phyloP scores from a whole-genome alignment of 2,329 filamentous ascomycete genomes.

The Alternaria brassicicola region DNA sequence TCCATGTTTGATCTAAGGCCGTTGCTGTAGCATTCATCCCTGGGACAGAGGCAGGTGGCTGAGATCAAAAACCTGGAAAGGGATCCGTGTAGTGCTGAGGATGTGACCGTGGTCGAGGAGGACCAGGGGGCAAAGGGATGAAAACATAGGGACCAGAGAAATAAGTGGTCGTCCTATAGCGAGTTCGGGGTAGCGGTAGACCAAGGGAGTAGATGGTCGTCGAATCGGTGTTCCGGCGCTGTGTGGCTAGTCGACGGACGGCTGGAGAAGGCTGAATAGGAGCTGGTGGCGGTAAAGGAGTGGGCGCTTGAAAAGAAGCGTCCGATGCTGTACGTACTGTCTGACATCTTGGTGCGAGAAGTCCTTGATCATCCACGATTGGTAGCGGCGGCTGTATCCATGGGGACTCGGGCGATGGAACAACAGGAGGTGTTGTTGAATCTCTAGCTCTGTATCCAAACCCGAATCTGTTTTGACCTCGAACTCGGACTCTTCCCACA shows the following conservation, averaged over 20 bases:
- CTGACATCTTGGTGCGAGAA: neutral
- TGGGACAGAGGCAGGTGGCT: fast-evolving
- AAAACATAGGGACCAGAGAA: neutral
- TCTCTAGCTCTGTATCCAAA: neutral
- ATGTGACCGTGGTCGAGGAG: neutral
- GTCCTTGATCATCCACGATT: neutral
- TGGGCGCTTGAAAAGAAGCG: neutral
- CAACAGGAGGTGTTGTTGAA: neutral
- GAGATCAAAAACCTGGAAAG: neutral
- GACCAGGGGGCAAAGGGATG: neutral
- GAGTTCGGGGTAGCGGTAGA: neutral
- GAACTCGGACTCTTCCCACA: neutral
- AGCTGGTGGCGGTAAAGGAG: neutral
- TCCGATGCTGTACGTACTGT: neutral
- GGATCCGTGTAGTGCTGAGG: neutral
- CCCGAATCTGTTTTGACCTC: neutral
- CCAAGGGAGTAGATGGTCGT: neutral
- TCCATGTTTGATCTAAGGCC: neutral
- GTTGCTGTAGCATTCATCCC: neutral
- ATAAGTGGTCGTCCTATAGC: neutral
- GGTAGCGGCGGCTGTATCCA: neutral
- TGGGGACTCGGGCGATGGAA: neutral
- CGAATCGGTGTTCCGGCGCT: neutral
- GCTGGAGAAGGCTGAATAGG: neutral
- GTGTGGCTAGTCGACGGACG: neutral